Conservation (phyloP, 2,329 filamentous ascomycete species). For the Diatrype stigma region DNA sequence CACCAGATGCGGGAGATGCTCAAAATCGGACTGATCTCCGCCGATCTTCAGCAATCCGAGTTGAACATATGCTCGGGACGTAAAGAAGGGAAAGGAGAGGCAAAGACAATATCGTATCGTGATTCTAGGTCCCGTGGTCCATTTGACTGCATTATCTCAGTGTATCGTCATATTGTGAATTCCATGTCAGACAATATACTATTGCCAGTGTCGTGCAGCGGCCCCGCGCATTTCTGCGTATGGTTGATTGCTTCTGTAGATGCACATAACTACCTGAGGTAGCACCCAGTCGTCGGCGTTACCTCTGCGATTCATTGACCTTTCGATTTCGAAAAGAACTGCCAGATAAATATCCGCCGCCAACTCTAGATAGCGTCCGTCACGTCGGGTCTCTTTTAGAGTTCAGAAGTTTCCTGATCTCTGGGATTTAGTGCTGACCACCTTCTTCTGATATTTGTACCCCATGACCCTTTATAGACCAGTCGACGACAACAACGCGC, state of each 20-base stretch:
- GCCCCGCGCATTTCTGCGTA: not conserved
- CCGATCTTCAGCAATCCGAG: not conserved
- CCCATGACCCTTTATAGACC: not conserved
- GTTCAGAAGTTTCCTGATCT: not conserved
- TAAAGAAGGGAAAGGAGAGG: not conserved
- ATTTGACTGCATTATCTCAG: not conserved
- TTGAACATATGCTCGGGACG: not conserved
- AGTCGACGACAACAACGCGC: not conserved
- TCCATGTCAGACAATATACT: not conserved
- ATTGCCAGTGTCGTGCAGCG: not conserved
- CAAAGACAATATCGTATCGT: not conserved
- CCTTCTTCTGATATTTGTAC: not conserved
- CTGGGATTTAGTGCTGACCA: conserved; percentile 1
- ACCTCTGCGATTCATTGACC: too few species aligned
- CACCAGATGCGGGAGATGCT: not conserved
- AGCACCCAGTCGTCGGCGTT: too few species aligned
- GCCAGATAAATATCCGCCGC: not conserved
- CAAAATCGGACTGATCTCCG: not conserved
- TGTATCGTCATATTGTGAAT: not conserved
- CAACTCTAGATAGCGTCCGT: too few species aligned
- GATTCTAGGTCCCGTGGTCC: not conserved
- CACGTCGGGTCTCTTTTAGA: not conserved
- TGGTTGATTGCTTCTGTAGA: too few species aligned
- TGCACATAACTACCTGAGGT: not conserved
- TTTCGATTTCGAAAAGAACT: too few species aligned